These are phyloP conservation scores for Boletus subcaerulescens DNA, from an alignment of 768 basidiomycete species.

Conservation along the genomic window DNA sequence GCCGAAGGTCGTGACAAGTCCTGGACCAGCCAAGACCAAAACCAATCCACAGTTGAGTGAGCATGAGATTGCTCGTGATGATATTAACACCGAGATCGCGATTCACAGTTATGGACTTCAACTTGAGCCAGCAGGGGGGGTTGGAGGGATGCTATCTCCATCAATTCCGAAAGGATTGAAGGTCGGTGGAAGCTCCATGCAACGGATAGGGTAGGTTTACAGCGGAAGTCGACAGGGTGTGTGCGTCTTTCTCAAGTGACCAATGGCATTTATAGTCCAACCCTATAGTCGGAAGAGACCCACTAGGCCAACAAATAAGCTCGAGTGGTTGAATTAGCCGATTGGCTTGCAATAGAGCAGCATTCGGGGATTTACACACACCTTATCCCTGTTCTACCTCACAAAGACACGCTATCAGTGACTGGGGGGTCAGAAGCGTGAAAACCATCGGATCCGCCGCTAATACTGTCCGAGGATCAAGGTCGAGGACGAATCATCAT, in stretches of 20 bases:
- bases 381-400: slow-evolving; percentile 1
- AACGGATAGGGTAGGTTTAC: background rate
- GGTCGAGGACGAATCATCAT: background rate
- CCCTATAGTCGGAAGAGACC: background rate
- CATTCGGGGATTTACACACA: background rate
- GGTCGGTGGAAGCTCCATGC: background rate
- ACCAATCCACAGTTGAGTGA: no score
- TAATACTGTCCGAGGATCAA: slow-evolving; percentile 10
- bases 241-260: slow-evolving; percentile 1
- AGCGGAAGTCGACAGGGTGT: background rate
- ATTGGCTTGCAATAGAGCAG: background rate
- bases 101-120: background rate
- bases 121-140: background rate
- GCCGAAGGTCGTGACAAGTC: no score
- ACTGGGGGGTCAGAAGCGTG: background rate
- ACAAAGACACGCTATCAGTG: background rate
- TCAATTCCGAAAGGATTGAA: background rate
- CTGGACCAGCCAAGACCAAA: no score
- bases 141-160: background rate
- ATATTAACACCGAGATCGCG: background rate
- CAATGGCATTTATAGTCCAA: background rate
- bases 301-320: slow-evolving; percentile 1
- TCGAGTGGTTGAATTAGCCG: background rate
- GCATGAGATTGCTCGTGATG: background rate
- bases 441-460: background rate